phyloP scores from a whole-genome alignment of 164 flowering plant species.

The Liriodendron chinense region DNA sequence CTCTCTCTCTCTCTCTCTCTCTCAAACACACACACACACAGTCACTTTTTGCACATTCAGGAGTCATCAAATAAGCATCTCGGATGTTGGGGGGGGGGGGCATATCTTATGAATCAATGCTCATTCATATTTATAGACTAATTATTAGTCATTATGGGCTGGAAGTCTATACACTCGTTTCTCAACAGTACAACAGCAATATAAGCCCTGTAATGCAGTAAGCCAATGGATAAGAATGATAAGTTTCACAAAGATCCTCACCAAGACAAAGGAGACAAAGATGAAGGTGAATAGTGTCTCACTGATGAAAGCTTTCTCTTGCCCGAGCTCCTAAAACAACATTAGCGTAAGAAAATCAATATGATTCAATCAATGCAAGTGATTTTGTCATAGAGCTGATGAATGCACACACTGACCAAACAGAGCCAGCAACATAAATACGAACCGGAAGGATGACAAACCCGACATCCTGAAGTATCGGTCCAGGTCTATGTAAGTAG shows the following conservation, averaged over 20 bases:
- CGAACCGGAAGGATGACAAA: conserved; percentile 86
- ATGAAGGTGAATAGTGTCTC: conserved; percentile 76
- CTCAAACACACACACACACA: too few relatives aligned
- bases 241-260: conserved; percentile 32
- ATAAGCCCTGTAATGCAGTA: too few relatives aligned
- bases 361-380: not conserved
- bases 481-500: conserved; percentile 94
- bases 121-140: too few relatives aligned
- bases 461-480: conserved; percentile 89
- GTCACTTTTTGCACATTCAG: too few relatives aligned
- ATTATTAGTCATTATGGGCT: too few relatives aligned
- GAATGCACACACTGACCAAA: not conserved
- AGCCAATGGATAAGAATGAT: too few relatives aligned
- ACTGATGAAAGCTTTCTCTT: conserved; percentile 84
- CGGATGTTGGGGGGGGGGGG: too few relatives aligned
- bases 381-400: not conserved
- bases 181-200: too few relatives aligned
- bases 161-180: too few relatives aligned
- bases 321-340: conserved; percentile 75
- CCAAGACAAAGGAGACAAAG: conserved; percentile 80
- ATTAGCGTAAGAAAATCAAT: not conserved
- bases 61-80: too few relatives aligned
- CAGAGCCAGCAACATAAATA: conserved; percentile 5
- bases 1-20: too few relatives aligned
- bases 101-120: too few relatives aligned